A percentile compares a stretch with the other conserved stretches of the same genome.
Conservation (phyloP, 768 basidiomycete species). For the Lactarius akahatsu region DNA sequence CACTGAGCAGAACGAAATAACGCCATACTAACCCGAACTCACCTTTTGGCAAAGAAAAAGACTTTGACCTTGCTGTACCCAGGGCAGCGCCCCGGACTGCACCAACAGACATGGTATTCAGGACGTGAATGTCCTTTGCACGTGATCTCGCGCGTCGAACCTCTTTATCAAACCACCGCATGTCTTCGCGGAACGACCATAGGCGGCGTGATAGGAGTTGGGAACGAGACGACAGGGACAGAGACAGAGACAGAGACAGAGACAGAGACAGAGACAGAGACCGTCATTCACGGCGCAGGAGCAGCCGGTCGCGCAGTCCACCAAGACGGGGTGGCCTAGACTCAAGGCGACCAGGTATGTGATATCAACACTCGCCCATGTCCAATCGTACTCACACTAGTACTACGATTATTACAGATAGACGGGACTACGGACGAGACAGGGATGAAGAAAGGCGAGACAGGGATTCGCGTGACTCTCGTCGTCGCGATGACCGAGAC, state of each 20-base stretch:
- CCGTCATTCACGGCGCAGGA: slow-evolving; percentile 26
- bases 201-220: slow-evolving; percentile 35
- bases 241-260: slow-evolving; percentile 28
- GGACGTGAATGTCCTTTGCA: slow-evolving; percentile 1
- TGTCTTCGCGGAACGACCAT: slow-evolving; percentile 39
- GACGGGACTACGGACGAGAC: slow-evolving; percentile 26
- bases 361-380: neutral
- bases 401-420: slow-evolving; percentile 12
- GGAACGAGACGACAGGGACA: slow-evolving; percentile 32
- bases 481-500: slow-evolving; percentile 28
- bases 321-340: slow-evolving; percentile 23
- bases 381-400: neutral
- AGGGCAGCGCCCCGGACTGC: slow-evolving; percentile 3
- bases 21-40: neutral
- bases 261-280: slow-evolving; percentile 25
- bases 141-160: slow-evolving; percentile 18
- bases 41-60: slow-evolving; percentile 4
- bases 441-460: slow-evolving; percentile 28
- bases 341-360: slow-evolving; percentile 27
- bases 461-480: slow-evolving; percentile 23
- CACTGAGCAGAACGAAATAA: neutral
- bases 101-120: slow-evolving; percentile 15
- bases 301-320: slow-evolving; percentile 32
- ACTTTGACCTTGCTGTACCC: neutral
- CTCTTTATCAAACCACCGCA: slow-evolving; percentile 12